Evolutionary conservation across 441 rosid species (phyloP).

Genomic region (Eruca vesicaria): DNA sequence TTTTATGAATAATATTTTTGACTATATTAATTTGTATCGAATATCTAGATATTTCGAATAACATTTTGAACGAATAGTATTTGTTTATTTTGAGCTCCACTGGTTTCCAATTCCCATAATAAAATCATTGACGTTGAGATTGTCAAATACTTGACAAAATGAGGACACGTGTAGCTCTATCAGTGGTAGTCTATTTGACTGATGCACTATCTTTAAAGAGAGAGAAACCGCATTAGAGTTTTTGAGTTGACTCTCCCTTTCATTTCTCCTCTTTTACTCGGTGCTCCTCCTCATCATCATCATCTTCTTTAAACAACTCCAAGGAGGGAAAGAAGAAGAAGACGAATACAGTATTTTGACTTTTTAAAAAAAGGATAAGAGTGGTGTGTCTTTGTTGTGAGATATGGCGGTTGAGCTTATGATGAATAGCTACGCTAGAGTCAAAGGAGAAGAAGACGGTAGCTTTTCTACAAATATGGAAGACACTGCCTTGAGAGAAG

Average conservation of each 20-base stretch:
- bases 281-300: conserved; percentile 16
- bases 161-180: neutral
- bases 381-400: conserved; percentile 15
- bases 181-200: conserved; percentile 28
- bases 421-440: conserved; percentile 46
- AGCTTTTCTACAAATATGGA: conserved; percentile 36
- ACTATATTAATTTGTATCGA: neutral
- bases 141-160: conserved; percentile 6
- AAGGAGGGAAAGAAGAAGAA: neutral
- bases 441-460: conserved; percentile 38
- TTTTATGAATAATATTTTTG: neutral
- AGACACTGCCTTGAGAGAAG: conserved; percentile 62
- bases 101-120: neutral
- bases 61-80: neutral
- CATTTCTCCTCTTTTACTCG: neutral
- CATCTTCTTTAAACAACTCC: neutral
- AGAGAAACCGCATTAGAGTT: neutral
- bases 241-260: conserved; percentile 27
- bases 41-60: conserved; percentile 19
- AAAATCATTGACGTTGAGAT: conserved; percentile 26
- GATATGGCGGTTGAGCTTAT: conserved; percentile 74
- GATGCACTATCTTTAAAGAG: conserved; percentile 14
- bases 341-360: neutral
- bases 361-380: neutral
- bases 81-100: neutral